A percentile compares a stretch with the other conserved stretches of the same genome.
These are phyloP conservation scores for Fusarium luffae DNA, from an alignment of 2,329 filamentous ascomycete genomes.

Conservation along the genomic window DNA sequence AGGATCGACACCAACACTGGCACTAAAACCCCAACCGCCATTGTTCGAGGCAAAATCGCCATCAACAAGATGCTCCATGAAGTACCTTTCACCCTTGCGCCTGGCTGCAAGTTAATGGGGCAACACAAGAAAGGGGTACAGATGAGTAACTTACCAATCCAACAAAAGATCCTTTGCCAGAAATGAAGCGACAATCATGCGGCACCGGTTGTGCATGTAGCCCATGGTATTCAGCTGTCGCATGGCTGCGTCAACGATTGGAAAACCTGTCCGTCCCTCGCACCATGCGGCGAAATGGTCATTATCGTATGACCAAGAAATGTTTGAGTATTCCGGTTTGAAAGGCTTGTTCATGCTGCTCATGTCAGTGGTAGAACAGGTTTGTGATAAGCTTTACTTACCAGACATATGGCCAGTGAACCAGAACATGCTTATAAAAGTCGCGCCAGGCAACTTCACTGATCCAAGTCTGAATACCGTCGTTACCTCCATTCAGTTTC, in stretches of 20 bases:
- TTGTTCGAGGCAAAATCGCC: slow-evolving; percentile 85
- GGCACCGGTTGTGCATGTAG: slow-evolving; percentile 87
- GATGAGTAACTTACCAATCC: slow-evolving; percentile 66
- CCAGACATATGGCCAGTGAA: slow-evolving; percentile 86
- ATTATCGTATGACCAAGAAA: slow-evolving; percentile 82
- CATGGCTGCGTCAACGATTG: slow-evolving; percentile 89
- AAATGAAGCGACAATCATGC: slow-evolving; percentile 87
- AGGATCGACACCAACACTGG: slow-evolving; percentile 80
- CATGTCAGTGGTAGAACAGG: background rate
- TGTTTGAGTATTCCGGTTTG: slow-evolving; percentile 86
- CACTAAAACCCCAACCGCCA: slow-evolving; percentile 67
- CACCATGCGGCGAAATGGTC: slow-evolving; percentile 79
- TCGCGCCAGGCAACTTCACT: slow-evolving; percentile 87
- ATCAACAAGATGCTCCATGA: slow-evolving; percentile 84
- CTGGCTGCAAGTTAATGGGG: slow-evolving; percentile 1
- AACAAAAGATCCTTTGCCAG: slow-evolving; percentile 82
- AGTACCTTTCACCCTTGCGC: slow-evolving; percentile 83
- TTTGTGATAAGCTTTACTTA: slow-evolving; percentile 43
- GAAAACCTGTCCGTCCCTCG: slow-evolving; percentile 79
- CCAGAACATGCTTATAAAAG: slow-evolving; percentile 88
- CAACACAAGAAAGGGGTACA: background rate
- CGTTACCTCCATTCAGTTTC: slow-evolving; percentile 72
- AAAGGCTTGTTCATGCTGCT: slow-evolving; percentile 68
- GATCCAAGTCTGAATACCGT: slow-evolving; percentile 79
- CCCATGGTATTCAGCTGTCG: slow-evolving; percentile 75